Percentiles rank a stretch among this genome's conserved stretches.
Evolutionary conservation across 2,329 filamentous ascomycete species (phyloP).

Genomic region (Myriosclerotinia scirpicola): DNA sequence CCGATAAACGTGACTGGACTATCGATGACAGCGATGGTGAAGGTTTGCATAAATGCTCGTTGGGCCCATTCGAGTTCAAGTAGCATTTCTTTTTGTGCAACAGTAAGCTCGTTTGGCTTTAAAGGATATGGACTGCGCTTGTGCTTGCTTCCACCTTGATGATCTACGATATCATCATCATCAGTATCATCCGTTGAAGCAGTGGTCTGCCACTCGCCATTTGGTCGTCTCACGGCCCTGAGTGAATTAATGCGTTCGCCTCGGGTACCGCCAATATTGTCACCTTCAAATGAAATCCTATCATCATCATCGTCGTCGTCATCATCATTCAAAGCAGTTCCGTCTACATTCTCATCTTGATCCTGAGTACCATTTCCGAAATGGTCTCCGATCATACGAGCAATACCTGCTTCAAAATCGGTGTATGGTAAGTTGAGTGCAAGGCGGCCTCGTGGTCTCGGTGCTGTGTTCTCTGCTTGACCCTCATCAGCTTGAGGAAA

Average conservation of each 20-base stretch:
- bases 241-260: neutral
- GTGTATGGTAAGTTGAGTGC: neutral
- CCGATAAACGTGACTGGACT: conserved; percentile 54
- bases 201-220: too few relatives aligned
- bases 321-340: neutral
- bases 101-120: conserved; percentile 56
- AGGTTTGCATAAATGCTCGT: conserved; percentile 66
- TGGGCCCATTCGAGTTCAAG: conserved; percentile 69
- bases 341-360: too few relatives aligned
- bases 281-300: neutral
- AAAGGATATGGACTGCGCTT: conserved; percentile 29
- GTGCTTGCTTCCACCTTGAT: conserved; percentile 16
- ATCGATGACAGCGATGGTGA: conserved; percentile 63
- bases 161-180: neutral
- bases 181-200: neutral
- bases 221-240: too few relatives aligned
- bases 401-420: conserved; percentile 7
- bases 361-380: neutral
- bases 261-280: neutral
- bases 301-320: conserved; percentile 2
- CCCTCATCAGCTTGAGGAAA: conserved; percentile 3
- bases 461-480: neutral
- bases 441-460: neutral
- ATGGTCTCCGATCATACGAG: conserved; percentile 3
- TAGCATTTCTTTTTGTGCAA: conserved; percentile 67